phyloP scores from a whole-genome alignment of 1,139 yeast species.

The Blastobotrys capitulatus region DNA sequence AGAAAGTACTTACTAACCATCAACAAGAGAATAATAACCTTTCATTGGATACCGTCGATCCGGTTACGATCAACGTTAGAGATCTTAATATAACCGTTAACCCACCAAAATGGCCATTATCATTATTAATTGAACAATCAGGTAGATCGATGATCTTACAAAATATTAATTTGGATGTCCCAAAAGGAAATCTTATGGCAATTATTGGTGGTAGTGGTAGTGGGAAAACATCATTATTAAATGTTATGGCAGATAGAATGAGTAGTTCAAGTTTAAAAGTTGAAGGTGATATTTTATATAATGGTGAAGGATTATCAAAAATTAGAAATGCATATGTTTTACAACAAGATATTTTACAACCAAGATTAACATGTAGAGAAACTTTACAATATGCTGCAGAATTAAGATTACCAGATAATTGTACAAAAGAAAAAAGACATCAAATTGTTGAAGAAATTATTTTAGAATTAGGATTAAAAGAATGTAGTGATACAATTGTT shows the following conservation, averaged over 20 bases:
- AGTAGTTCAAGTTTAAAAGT: constrained; percentile 29
- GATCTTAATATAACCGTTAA: constrained; percentile 19
- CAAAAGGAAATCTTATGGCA: constrained; percentile 53
- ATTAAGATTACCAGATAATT: constrained; percentile 46
- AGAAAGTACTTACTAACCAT: no score
- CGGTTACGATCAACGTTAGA: constrained; percentile 22
- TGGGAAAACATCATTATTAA: constrained; percentile 78
- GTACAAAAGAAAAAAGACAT: constrained; percentile 40
- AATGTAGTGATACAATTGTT: constrained; percentile 53
- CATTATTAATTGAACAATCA: background rate
- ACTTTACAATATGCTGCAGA: constrained; percentile 68
- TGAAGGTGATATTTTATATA: constrained; percentile 34
- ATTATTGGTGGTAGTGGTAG: constrained; percentile 84
- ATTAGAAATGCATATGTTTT: constrained; percentile 63
- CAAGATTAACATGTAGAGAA: constrained; percentile 67
- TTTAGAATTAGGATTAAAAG: constrained; percentile 55
- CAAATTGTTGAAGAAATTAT: constrained; percentile 54
- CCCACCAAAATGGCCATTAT: constrained; percentile 7
- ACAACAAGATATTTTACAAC: constrained; percentile 69
- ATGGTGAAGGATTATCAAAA: constrained; percentile 23
- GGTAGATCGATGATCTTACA: constrained; percentile 31
- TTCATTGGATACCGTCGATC: constrained; percentile 22
- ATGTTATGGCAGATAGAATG: constrained; percentile 62
- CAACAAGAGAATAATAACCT: constrained; percentile 1
- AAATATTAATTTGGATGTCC: constrained; percentile 51